Conservation (phyloP, 371 early-diverging fungal species). For the Chytridium lagenaria region DNA sequence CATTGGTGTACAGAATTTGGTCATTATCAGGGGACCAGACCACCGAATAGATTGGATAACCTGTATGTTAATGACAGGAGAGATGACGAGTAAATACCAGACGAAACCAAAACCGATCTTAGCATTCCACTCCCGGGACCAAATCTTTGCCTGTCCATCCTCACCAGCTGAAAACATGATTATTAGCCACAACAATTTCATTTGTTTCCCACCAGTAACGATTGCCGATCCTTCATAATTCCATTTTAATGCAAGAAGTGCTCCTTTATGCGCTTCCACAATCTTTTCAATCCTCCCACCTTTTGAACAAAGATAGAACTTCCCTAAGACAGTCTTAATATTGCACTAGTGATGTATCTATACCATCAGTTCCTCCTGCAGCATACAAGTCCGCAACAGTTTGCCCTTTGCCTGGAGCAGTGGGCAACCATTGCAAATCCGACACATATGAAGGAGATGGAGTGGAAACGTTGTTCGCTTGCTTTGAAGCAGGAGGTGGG, state of each 20-base stretch:
- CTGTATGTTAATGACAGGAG: slow-evolving; percentile 12
- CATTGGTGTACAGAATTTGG: slow-evolving; percentile 56
- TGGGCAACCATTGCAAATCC: slow-evolving; percentile 57
- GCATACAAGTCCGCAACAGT: slow-evolving; percentile 48
- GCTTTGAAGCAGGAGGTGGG: background rate
- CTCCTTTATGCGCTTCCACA: slow-evolving; percentile 64
- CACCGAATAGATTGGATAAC: slow-evolving; percentile 52
- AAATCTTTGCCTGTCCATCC: slow-evolving; percentile 61
- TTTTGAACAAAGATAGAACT: slow-evolving; percentile 55
- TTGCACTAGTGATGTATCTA: background rate
- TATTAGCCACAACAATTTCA: background rate
- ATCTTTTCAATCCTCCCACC: slow-evolving; percentile 57
- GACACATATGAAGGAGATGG: slow-evolving; percentile 39
- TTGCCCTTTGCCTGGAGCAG: slow-evolving; percentile 47
- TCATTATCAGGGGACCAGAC: slow-evolving; percentile 62
- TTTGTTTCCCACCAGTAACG: slow-evolving; percentile 44
- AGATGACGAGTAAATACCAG: slow-evolving; percentile 33
- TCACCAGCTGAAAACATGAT: slow-evolving; percentile 52
- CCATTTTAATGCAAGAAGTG: slow-evolving; percentile 54
- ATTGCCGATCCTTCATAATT: slow-evolving; percentile 60
- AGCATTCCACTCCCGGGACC: slow-evolving; percentile 65
- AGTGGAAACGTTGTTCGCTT: background rate
- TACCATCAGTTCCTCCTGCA: slow-evolving; percentile 56
- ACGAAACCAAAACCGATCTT: slow-evolving; percentile 52
- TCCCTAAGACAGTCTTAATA: slow-evolving; percentile 42